phyloP scores from a whole-genome alignment of 176 grass and related monocot genomes.

The Zoysia japonica region DNA sequence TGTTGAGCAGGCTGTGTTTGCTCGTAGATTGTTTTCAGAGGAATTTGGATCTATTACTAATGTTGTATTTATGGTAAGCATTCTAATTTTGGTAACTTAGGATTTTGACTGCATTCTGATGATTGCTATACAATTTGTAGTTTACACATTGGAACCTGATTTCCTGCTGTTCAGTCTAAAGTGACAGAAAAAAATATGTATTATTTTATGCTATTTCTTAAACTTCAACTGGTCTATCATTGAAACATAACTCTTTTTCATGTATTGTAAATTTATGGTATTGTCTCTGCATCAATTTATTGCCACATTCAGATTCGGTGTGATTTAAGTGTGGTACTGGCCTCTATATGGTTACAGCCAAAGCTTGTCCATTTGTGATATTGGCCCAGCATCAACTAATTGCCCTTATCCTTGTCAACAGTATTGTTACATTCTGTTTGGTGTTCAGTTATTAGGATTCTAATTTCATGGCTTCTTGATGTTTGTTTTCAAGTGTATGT shows the following conservation, averaged over 20 bases:
- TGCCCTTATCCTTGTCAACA: background rate
- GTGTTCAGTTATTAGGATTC: constrained; percentile 16
- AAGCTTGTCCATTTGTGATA: too few species aligned
- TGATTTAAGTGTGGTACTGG: background rate
- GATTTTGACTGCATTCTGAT: constrained; percentile 2
- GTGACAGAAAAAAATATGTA: background rate
- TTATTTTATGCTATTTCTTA: background rate
- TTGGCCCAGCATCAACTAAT: too few species aligned
- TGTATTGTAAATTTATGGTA: background rate
- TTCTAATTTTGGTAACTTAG: constrained; percentile 33
- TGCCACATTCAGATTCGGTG: constrained; percentile 16
- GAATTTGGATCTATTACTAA: constrained; percentile 93
- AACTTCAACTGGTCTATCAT: background rate
- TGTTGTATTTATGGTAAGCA: constrained; percentile 97
- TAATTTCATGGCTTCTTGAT: constrained; percentile 19
- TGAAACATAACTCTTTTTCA: constrained; percentile 2
- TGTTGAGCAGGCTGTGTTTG: constrained; percentile 97
- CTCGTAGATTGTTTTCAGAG: constrained; percentile 78
- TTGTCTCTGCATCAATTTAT: constrained; percentile 15
- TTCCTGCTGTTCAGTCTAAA: constrained; percentile 6
- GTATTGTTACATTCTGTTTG: constrained; percentile 5
- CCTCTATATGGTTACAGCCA: too few species aligned
- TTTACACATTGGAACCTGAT: background rate
- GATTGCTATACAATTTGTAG: background rate
- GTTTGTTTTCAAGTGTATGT: background rate